These are phyloP conservation scores for Quillaja saponaria DNA, from an alignment of 306 rosid genomes.

Conservation along the genomic window DNA sequence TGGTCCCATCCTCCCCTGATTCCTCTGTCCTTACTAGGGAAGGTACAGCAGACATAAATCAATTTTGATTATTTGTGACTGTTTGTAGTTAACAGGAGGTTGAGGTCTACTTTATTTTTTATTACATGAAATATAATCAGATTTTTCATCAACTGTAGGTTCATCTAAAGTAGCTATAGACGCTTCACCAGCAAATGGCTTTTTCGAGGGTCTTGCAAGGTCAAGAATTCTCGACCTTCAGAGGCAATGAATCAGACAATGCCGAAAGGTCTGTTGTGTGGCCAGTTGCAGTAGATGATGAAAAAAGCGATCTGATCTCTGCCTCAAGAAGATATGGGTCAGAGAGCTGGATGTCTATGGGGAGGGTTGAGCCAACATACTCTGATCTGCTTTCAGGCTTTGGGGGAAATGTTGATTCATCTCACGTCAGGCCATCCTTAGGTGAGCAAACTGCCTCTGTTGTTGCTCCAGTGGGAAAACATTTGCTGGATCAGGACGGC, in stretches of 20 bases:
- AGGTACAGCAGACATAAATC: constrained; percentile 50
- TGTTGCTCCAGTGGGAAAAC: constrained; percentile 49
- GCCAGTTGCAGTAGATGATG: constrained; percentile 60
- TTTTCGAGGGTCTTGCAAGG: constrained; percentile 97
- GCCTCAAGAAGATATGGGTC: constrained; percentile 62
- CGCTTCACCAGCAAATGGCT: constrained; percentile 64
- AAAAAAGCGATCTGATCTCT: constrained; percentile 59
- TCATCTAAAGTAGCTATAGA: constrained; percentile 62
- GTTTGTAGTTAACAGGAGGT: constrained; percentile 19
- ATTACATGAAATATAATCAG: not conserved
- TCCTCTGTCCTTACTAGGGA: constrained; percentile 83
- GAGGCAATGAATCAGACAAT: constrained; percentile 56
- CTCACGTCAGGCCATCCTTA: constrained; percentile 36
- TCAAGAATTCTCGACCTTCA: constrained; percentile 86
- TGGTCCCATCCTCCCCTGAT: constrained; percentile 72
- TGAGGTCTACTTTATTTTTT: constrained; percentile 5
- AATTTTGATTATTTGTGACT: too few relatives aligned
- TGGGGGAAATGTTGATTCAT: constrained; percentile 50
- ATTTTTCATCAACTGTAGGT: constrained; percentile 31
- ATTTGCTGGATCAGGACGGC: constrained; percentile 58
- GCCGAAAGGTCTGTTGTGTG: constrained; percentile 68
- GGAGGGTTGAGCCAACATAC: constrained; percentile 72
- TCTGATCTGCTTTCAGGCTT: constrained; percentile 84
- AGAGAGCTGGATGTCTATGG: constrained; percentile 61
- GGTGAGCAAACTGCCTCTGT: constrained; percentile 43